Evolutionary conservation across 257 asterid species (phyloP).

Genomic region (Plantago major): DNA sequence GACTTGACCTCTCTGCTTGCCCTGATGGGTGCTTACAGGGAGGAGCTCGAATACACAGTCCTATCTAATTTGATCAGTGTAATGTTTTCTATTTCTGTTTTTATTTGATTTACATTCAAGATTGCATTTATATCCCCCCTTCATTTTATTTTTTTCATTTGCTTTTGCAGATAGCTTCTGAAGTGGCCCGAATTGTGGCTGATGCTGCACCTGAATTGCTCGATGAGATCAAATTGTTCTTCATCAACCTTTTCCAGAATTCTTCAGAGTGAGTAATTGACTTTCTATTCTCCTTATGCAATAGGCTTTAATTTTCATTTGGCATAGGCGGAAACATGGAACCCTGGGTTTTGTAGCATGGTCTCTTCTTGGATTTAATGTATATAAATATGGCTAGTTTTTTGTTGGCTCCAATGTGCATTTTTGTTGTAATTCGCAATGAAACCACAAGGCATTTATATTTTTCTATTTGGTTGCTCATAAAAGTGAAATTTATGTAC

Average conservation of each 20-base stretch:
- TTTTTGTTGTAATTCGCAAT: too few relatives aligned
- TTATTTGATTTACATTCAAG: constrained; percentile 8
- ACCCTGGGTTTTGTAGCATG: too few relatives aligned
- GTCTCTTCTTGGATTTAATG: too few relatives aligned
- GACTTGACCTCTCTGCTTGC: constrained; percentile 74
- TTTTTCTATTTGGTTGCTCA: too few relatives aligned
- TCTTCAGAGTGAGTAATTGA: constrained; percentile 65
- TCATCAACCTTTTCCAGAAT: constrained; percentile 72
- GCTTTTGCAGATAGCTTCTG: constrained; percentile 58
- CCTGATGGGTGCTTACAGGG: constrained; percentile 76
- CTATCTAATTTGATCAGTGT: constrained; percentile 71
- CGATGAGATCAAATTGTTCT: constrained; percentile 57
- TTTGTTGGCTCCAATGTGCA: too few relatives aligned
- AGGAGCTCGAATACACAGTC: constrained; percentile 75
- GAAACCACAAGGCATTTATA: too few relatives aligned
- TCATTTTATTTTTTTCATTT: constrained; percentile 12
- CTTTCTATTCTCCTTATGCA: too few relatives aligned
- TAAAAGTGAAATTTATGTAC: too few relatives aligned
- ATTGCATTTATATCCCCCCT: constrained; percentile 1
- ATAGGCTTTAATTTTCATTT: too few relatives aligned
- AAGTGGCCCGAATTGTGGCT: constrained; percentile 57
- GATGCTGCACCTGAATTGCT: constrained; percentile 74
- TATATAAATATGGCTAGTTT: too few relatives aligned
- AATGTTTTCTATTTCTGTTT: constrained; percentile 32
- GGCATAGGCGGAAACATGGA: too few relatives aligned